Evolutionary conservation across 345 rosid genomes (phyloP).

Genomic region (Eucalyptus cloeziana): DNA sequence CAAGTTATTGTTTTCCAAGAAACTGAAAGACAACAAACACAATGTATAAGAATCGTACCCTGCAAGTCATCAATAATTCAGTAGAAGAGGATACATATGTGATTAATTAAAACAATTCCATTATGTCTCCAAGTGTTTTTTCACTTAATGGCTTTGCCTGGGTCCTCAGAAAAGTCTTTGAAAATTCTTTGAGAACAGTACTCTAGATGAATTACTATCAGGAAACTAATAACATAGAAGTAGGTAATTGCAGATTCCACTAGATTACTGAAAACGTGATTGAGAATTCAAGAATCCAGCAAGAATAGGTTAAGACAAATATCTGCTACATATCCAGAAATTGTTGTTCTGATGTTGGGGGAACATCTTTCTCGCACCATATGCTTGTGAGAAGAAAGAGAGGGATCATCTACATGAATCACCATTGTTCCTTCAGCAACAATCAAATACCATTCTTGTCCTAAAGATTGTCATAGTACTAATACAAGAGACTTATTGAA

Average conservation of each 20-base stretch:
- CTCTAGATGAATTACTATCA: not conserved
- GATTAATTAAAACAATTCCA: not conserved
- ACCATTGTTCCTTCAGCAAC: not conserved
- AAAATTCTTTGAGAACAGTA: not conserved
- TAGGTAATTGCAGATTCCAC: not conserved
- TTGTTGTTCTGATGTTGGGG: not conserved
- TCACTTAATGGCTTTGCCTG: not conserved
- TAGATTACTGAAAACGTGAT: not conserved
- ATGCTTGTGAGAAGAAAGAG: not conserved
- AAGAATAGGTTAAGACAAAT: not conserved
- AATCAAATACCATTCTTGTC: not conserved
- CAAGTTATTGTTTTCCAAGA: slow-evolving; percentile 80
- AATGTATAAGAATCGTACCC: not conserved
- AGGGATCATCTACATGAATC: not conserved
- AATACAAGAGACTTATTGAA: not conserved
- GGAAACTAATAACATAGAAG: not conserved
- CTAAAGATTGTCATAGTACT: not conserved
- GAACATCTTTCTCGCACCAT: not conserved
- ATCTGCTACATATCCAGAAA: not conserved
- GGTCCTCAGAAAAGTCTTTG: not conserved
- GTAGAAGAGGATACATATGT: not conserved
- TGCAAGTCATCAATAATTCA: not conserved
- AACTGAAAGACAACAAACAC: slow-evolving; percentile 27
- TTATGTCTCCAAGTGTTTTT: not conserved
- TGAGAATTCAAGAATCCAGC: not conserved